Conservation (phyloP, 805 yeast genomes). For the Yamadazyma takamatsuzukensis region DNA sequence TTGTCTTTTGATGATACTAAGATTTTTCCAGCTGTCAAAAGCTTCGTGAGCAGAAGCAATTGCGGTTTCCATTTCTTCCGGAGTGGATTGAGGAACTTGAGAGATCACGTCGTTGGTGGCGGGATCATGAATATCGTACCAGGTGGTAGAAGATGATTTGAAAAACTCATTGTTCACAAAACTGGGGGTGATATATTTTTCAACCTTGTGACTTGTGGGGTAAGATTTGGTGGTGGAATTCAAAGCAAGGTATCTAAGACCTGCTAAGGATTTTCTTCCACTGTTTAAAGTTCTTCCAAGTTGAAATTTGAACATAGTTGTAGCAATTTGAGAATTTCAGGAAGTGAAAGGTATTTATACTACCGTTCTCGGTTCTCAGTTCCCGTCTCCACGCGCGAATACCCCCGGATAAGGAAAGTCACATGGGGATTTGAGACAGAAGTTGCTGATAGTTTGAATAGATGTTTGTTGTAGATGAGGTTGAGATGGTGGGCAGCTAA, state of each 20-base stretch:
- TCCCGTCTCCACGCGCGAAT: conserved; percentile 11
- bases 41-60: conserved; percentile 62
- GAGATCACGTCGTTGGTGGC: conserved; percentile 67
- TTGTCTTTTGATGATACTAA: conserved; percentile 62
- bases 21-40: conserved; percentile 54
- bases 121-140: conserved; percentile 75
- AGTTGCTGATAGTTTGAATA: no score
- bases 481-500: no score
- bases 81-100: conserved; percentile 70
- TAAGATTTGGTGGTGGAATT: conserved; percentile 19
- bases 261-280: no score
- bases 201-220: conserved; percentile 43
- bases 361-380: conserved; percentile 7
- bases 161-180: conserved; percentile 50
- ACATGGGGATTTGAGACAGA: conserved; percentile 4
- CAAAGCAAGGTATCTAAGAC: conserved; percentile 1
- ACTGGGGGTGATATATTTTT: conserved; percentile 49
- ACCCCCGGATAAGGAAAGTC: no score
- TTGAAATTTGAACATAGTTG: no score
- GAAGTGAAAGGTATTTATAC: conserved; percentile 1
- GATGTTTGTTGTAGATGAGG: no score
- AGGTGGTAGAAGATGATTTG: conserved; percentile 45
- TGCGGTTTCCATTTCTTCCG: conserved; percentile 60
- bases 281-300: no score
- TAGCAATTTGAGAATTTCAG: no score